Base-by-base conservation (phyloP, 352 stramenopile genomes). In the Phytophthora tubulina region DNA sequence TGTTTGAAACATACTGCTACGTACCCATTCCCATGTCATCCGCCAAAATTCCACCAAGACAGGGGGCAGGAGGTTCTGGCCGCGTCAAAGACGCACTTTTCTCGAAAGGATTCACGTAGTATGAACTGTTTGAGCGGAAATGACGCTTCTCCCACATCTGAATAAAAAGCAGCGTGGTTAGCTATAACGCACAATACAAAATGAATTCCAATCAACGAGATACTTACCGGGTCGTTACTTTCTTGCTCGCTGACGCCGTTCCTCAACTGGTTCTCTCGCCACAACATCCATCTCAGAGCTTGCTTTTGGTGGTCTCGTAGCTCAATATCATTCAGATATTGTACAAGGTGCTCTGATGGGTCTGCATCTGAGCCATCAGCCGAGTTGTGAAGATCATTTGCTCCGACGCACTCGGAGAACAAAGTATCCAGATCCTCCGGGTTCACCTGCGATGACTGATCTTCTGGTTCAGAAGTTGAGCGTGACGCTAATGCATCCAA, bases 11-110 rank as follows among this genome's bases (percentile, higher is more conserved):
- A 11, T 32, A 11, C 39, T 4, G 30, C 14, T n/a, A 71, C 72
- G 64, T 85, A 81, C 92, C 93, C 83, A 98, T 93, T 52, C 93
- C 93, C 92, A 97, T 97, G 54, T 97, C 93, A 41, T 98, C 93
- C 2, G 90, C 91, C 15, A 98, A 72, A 63, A 98, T 97, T 17
- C 93, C 93, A 30, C 91, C 91, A 8, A 83, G 72, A 58, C 85
- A 95, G 9, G 83, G 90, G 14, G 61, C 67, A 33, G 86, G 87
- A 51, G 79, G 82, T 51, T 81, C 52, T 15, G 85, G 90, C 3
- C 74, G 75, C 39, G 61, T 72, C 36, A 97, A 78, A 39, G 85
- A 95, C 15, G 84, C 88, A 52, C 81, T 81, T 60, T 91, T 93
- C 64, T 95, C 89, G 41, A 95, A 96, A 7, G 80, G 75, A 33